These are phyloP conservation scores for Blastobotrys buckinghamii DNA, from an alignment of 1,139 yeast species.

Conservation along the genomic window DNA sequence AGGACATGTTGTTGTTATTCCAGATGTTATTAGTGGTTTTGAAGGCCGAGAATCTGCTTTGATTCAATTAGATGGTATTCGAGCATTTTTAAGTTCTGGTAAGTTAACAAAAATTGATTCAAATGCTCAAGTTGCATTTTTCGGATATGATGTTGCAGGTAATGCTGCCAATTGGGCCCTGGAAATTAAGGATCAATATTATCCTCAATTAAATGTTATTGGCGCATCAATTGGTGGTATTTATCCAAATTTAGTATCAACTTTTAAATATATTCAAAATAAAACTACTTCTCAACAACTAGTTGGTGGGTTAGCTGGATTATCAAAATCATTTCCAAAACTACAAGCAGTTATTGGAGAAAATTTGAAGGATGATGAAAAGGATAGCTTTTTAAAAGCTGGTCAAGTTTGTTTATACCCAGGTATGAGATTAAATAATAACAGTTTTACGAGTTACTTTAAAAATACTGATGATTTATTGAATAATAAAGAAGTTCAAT, in stretches of 20 bases:
- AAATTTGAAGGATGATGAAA: constrained; percentile 13
- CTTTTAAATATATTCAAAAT: constrained; percentile 11
- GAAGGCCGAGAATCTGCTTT: constrained; percentile 23
- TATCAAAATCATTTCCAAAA: constrained; percentile 27
- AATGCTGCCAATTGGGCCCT: constrained; percentile 32
- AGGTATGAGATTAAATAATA: constrained; percentile 15
- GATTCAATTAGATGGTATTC: constrained; percentile 23
- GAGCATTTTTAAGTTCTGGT: constrained; percentile 19
- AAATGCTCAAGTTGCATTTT: constrained; percentile 16
- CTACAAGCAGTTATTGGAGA: constrained; percentile 11
- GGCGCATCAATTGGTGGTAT: constrained; percentile 14
- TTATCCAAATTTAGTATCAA: constrained; percentile 14
- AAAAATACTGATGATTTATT: constrained; percentile 14
- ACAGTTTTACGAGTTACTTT: background rate
- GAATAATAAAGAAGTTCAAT: constrained; percentile 11
- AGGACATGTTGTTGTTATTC: constrained; percentile 20
- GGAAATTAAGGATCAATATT: constrained; percentile 26
- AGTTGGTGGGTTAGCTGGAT: constrained; percentile 27
- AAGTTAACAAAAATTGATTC: constrained; percentile 14
- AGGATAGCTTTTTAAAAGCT: constrained; percentile 15
- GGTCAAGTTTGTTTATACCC: constrained; percentile 17
- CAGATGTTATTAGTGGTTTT: constrained; percentile 27
- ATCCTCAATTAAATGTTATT: constrained; percentile 23
- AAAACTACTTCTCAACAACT: constrained; percentile 28
- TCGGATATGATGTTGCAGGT: constrained; percentile 32